These are phyloP conservation scores for Lecanicillium sp. DNA, from an alignment of 2,329 filamentous ascomycete species.

Conservation along the genomic window DNA sequence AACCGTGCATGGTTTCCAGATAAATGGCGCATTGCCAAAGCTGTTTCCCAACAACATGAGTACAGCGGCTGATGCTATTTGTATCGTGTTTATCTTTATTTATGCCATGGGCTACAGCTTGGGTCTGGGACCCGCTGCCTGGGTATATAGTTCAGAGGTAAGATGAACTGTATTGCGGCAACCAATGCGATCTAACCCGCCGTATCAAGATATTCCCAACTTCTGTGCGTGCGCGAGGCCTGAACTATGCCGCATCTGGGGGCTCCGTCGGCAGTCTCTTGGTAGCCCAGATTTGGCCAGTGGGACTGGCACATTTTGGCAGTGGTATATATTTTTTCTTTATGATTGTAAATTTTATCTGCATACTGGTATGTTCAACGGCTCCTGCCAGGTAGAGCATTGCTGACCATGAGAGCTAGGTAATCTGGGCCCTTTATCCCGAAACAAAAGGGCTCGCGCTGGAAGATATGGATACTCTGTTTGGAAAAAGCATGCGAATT, in stretches of 20 bases:
- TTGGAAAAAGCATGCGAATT: constrained; percentile 15
- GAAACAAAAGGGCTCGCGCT: constrained; percentile 34
- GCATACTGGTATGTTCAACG: constrained; percentile 30
- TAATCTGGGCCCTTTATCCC: constrained; percentile 34
- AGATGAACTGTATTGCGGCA: background rate
- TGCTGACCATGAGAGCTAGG: constrained; percentile 14
- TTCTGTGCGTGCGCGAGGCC: constrained; percentile 44
- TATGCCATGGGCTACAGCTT: constrained; percentile 52
- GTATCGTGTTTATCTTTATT: constrained; percentile 49
- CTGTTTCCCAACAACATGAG: constrained; percentile 42
- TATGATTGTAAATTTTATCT: constrained; percentile 42
- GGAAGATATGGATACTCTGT: constrained; percentile 38
- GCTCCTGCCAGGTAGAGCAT: background rate
- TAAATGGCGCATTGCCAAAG: constrained; percentile 46
- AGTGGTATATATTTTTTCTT: constrained; percentile 51
- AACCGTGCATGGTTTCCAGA: constrained; percentile 23
- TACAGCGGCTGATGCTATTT: constrained; percentile 38
- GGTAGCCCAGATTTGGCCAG: constrained; percentile 47
- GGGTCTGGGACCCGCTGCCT: constrained; percentile 48
- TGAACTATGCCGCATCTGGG: constrained; percentile 47
- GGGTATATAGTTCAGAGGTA: constrained; percentile 54
- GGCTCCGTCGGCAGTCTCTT: constrained; percentile 49
- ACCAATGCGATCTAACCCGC: background rate
- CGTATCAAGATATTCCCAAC: constrained; percentile 46
- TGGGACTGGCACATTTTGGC: constrained; percentile 42